Evolutionary conservation across 257 asterid genomes (phyloP), one percentile per base, ranked within the genome.

Genomic region (Cruciata laevipes): DNA sequence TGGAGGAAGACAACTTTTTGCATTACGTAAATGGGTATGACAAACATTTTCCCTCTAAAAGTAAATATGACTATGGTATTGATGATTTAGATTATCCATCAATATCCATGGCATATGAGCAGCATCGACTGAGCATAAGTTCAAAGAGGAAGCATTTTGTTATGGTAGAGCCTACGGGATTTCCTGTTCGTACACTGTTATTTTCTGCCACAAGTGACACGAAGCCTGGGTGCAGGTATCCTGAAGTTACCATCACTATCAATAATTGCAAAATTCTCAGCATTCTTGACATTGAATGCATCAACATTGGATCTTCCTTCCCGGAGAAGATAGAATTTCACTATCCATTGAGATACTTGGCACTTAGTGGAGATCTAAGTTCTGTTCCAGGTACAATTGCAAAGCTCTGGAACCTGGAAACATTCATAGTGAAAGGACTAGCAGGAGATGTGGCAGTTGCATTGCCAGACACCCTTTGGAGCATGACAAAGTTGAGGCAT

Each of bases 141-240:
- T 53, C 59, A 9, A 53, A 53, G n/a, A 49, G 70, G 31, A 30
- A 66, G 17, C 42, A 66, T 17, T 47, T 66, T 8, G 52, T 25
- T 4, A 66, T 11, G 6, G 17, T 47, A 23, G 31, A 47, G 60
- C 70, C 61, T 49, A 17, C 21, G 0, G 70, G 70, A 18, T 4
- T 44, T 13, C 17, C 23, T 13, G 61, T 66, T 16, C 61, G 70
- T 4, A 44, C 44, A 33, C 32, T 31, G 1, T 16, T 63, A 18
- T 70, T 47, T 21, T 42, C 62, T 44, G 27, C 35, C 17, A 53
- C 58, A 1, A 51, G 58, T 51, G 58, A 14, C 58, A 51, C 5
- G 7, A 17, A 17, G 24, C 58, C 67, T 7, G 18, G 42, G 17
- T n/a, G 18, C 4, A 6, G 33, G 30, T 62, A 30, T 18, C 27